Evolutionary conservation across 306 rosid genomes (phyloP).

Genomic region (Rosa chinensis): DNA sequence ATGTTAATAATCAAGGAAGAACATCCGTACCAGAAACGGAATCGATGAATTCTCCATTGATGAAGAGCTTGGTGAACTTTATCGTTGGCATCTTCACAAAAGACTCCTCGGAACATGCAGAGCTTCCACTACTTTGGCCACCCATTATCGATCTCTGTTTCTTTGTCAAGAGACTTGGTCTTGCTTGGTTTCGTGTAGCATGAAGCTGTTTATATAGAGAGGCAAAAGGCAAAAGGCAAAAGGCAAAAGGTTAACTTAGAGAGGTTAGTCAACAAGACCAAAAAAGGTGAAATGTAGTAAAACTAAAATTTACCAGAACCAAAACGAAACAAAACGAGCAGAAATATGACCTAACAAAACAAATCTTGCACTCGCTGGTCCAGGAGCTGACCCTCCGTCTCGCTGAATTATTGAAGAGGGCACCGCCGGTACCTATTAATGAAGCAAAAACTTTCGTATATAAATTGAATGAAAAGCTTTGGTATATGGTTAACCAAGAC

Average conservation of each 20-base stretch:
- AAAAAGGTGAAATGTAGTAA: no score
- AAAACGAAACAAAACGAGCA: no score
- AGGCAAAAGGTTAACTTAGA: neutral
- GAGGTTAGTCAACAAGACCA: no score
- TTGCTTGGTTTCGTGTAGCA: neutral
- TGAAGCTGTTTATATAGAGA: neutral
- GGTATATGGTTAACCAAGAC: no score
- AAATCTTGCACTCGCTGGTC: no score
- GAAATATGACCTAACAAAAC: no score
- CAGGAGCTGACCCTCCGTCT: no score
- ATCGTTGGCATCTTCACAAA: slow-evolving; percentile 44
- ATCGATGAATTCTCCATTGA: slow-evolving; percentile 77
- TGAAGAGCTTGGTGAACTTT: slow-evolving; percentile 89
- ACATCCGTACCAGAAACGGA: slow-evolving; percentile 61
- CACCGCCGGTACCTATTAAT: no score
- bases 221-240: neutral
- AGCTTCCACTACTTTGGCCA: slow-evolving; percentile 26
- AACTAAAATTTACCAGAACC: no score
- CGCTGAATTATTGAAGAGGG: no score
- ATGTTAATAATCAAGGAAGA: neutral
- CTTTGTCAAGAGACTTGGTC: neutral
- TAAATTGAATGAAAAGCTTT: no score
- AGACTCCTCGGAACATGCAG: slow-evolving; percentile 16
- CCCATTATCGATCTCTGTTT: slow-evolving; percentile 33
- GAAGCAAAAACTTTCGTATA: no score